These are phyloP conservation scores for Paramecium bursaria DNA, from an alignment of 73 alveolate genomes.

Conservation along the genomic window DNA sequence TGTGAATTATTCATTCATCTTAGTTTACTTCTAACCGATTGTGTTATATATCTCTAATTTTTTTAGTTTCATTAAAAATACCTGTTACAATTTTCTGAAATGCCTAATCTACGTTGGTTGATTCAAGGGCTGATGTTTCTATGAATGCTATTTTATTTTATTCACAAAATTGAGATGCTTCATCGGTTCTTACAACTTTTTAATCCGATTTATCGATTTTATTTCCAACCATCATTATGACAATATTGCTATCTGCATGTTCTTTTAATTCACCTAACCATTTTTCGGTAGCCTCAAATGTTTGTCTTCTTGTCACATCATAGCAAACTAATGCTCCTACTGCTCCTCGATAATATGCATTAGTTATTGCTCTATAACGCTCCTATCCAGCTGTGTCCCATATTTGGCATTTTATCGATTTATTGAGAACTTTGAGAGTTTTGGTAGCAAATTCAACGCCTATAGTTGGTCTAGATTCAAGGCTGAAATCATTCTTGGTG, in stretches of 20 bases:
- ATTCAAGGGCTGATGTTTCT: constrained; percentile 80
- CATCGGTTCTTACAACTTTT: constrained; percentile 72
- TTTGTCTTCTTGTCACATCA: constrained; percentile 70
- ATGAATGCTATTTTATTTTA: constrained; percentile 72
- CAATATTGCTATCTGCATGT: constrained; percentile 74
- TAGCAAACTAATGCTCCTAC: constrained; percentile 86
- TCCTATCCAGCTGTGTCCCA: constrained; percentile 94
- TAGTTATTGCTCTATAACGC: constrained; percentile 84
- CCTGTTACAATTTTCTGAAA: constrained; percentile 73
- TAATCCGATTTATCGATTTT: constrained; percentile 72
- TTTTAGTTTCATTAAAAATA: neutral
- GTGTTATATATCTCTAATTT: constrained; percentile 37
- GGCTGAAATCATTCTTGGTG: constrained; percentile 76
- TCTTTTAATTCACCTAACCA: constrained; percentile 84
- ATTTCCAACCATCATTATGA: constrained; percentile 68
- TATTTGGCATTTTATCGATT: constrained; percentile 82
- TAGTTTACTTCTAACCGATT: constrained; percentile 25
- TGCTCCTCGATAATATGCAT: constrained; percentile 86
- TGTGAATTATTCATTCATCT: neutral
- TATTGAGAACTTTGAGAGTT: constrained; percentile 74
- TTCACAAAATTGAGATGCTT: constrained; percentile 72
- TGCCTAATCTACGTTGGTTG: constrained; percentile 74
- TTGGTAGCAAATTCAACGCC: constrained; percentile 95
- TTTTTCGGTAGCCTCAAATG: constrained; percentile 77
- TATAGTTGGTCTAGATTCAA: constrained; percentile 85